phyloP scores from a whole-genome alignment of 371 early-diverging fungal species.

The Enterospora canceri region DNA sequence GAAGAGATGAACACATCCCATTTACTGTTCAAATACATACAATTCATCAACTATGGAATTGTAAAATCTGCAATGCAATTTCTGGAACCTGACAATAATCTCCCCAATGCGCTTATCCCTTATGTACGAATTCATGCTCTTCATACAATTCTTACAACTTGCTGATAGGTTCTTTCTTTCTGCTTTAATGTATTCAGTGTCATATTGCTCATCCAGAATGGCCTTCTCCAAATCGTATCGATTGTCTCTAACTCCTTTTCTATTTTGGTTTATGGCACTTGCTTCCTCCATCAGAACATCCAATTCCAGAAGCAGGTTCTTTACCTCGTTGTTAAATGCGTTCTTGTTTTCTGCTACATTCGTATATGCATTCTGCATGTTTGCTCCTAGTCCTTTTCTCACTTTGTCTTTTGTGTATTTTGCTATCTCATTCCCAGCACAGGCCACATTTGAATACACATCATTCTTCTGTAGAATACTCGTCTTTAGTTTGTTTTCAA shows the following conservation, averaged over 20 bases:
- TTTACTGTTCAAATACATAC: not conserved
- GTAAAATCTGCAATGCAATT: not conserved
- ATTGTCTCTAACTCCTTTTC: constrained; percentile 41
- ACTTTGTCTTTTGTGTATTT: constrained; percentile 1
- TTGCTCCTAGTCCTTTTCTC: constrained; percentile 10
- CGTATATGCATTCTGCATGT: constrained; percentile 33
- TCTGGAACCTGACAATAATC: not conserved
- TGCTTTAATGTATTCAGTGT: not conserved
- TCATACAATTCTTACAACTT: not conserved
- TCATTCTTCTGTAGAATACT: constrained; percentile 37
- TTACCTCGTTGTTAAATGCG: constrained; percentile 39
- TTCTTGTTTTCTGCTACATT: constrained; percentile 33
- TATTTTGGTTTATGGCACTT: constrained; percentile 38
- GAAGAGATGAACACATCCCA: no score
- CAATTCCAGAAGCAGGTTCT: constrained; percentile 18
- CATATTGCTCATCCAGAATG: constrained; percentile 9
- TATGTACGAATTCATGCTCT: not conserved
- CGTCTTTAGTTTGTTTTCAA: constrained; percentile 18
- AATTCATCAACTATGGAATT: not conserved
- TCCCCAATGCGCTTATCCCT: not conserved
- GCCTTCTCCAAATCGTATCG: constrained; percentile 45
- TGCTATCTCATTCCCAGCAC: constrained; percentile 5
- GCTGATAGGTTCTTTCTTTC: constrained; percentile 1
- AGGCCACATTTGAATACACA: constrained; percentile 37
- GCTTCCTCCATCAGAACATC: constrained; percentile 27